phyloP scores from a whole-genome alignment of 768 basidiomycete genomes.

The Coprinopsis strossmayeri region DNA sequence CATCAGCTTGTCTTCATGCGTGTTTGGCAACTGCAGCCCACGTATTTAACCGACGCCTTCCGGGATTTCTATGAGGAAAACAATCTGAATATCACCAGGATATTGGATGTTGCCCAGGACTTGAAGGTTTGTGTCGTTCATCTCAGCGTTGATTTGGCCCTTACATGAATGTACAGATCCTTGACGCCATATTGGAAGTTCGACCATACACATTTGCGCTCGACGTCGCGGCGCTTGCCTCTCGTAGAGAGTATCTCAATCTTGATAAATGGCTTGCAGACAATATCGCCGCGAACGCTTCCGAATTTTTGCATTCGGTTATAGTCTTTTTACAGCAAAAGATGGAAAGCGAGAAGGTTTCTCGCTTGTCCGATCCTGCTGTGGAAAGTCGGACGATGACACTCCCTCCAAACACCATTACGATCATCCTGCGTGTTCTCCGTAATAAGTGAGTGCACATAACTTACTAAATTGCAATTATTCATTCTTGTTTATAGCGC shows the following conservation, averaged over 20 bases:
- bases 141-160: neutral
- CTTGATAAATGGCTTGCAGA: constrained; percentile 95
- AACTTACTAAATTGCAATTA: neutral
- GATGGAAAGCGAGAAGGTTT: constrained; percentile 81
- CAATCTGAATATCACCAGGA: constrained; percentile 88
- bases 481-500: constrained; percentile 38
- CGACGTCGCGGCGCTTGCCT: constrained; percentile 91
- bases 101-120: constrained; percentile 93
- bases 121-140: constrained; percentile 54
- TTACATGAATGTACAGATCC: constrained; percentile 67
- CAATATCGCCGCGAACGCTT: constrained; percentile 75
- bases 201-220: constrained; percentile 86
- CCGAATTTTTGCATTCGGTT: constrained; percentile 81
- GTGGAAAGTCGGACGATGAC: constrained; percentile 79
- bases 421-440: constrained; percentile 86
- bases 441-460: constrained; percentile 61
- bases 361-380: constrained; percentile 70
- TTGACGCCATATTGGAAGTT: constrained; percentile 88
- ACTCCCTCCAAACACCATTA: constrained; percentile 81
- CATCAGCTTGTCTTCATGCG: constrained; percentile 97
- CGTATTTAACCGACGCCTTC: constrained; percentile 82
- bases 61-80: constrained; percentile 89
- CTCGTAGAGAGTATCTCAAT: constrained; percentile 88
- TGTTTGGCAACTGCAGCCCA: constrained; percentile 86
- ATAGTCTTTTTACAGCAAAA: constrained; percentile 89